Evolutionary conservation across 495 filamentous ascomycete species (phyloP).

Genomic region (Aspergillus diversus): DNA sequence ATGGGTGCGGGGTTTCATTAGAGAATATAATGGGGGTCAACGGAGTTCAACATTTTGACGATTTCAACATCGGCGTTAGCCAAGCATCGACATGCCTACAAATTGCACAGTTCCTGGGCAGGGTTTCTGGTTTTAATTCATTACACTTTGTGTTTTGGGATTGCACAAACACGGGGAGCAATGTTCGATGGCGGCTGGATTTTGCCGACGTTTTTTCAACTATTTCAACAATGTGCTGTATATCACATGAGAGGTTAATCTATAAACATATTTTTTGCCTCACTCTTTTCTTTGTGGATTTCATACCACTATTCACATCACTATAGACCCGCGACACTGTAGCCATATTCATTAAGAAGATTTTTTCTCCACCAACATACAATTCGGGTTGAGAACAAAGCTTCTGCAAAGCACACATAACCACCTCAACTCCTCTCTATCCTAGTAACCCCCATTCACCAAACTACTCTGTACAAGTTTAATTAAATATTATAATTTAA

Average conservation of each 20-base stretch:
- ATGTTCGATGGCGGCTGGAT: conserved; percentile 21
- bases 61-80: conserved; percentile 64
- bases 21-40: conserved; percentile 48
- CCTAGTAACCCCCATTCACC: background rate
- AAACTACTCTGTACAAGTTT: background rate
- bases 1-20: conserved; percentile 49
- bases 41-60: conserved; percentile 61
- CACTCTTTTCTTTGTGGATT: background rate
- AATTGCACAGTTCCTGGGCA: conserved; percentile 23
- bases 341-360: too few relatives aligned
- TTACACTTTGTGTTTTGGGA: conserved; percentile 15
- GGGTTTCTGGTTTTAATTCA: conserved; percentile 22
- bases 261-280: conserved; percentile 8
- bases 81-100: conserved; percentile 31
- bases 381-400: too few relatives aligned
- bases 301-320: too few relatives aligned
- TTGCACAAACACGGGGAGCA: conserved; percentile 15
- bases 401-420: too few relatives aligned
- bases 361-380: too few relatives aligned
- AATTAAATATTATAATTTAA: conserved; percentile 2
- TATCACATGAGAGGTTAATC: conserved; percentile 25
- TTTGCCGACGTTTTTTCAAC: conserved; percentile 25
- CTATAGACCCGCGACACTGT: too few relatives aligned
- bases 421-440: too few relatives aligned
- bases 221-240: conserved; percentile 39